Evolutionary conservation across 2,329 filamentous ascomycete species (phyloP).

Genomic region (Trichoderma sp.): DNA sequence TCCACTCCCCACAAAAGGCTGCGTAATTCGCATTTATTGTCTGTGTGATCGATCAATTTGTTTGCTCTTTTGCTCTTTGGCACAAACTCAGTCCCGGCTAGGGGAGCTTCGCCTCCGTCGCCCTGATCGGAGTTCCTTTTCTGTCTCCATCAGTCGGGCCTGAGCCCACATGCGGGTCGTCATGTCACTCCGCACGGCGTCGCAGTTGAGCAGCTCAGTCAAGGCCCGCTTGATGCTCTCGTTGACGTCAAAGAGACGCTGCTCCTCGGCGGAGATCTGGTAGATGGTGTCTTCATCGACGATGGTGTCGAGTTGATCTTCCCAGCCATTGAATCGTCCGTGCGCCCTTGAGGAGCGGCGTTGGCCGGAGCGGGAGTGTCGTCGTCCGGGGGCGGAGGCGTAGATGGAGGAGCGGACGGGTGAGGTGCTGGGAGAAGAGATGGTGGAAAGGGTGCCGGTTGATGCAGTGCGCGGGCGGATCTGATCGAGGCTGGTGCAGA

Average conservation of each 20-base stretch:
- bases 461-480: conserved; percentile 49
- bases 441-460: conserved; percentile 42
- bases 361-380: conserved; percentile 33
- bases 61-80: too few species aligned
- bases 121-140: conserved; percentile 60
- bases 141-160: conserved; percentile 62
- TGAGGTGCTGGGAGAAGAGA: conserved; percentile 62
- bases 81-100: conserved; percentile 34
- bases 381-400: conserved; percentile 51
- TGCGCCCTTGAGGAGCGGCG: conserved; percentile 34
- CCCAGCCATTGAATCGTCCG: conserved; percentile 43
- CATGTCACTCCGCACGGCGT: conserved; percentile 55
- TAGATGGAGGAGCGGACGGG: conserved; percentile 52
- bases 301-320: conserved; percentile 46
- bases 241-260: conserved; percentile 59
- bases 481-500: conserved; percentile 55
- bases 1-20: conserved; percentile 9
- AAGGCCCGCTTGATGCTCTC: conserved; percentile 64
- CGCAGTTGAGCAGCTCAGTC: conserved; percentile 65
- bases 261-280: conserved; percentile 57
- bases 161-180: conserved; percentile 63
- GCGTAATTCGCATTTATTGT: conserved; percentile 17
- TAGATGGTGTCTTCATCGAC: conserved; percentile 53
- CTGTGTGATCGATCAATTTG: neutral
- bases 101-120: conserved; percentile 52